Evolutionary conservation across 257 asterid genomes (phyloP), one percentile per base, ranked within the genome.

Genomic region (Solanum megistacrolobum): DNA sequence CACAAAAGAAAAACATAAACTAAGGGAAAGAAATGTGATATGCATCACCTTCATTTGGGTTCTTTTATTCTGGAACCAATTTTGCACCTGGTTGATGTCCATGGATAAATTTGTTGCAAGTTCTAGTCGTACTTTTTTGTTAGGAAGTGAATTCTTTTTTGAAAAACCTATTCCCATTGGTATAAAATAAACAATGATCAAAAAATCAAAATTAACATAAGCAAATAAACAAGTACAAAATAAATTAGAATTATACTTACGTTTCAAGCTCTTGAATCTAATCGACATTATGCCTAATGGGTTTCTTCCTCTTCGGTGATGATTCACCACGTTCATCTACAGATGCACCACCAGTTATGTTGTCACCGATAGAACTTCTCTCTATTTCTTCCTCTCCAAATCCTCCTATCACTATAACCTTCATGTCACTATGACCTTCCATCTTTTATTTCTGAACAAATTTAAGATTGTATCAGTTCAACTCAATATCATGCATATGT

Each of bases 201-300:
- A 38, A 38, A 38, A 38, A 18, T 38, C 20, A 60, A 60, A 46
- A 7, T 39, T 31, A 34, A 34, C 31, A 69, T 68, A 38, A 55
- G 21, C 20, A 20, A 83, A 16, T 35, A 21, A n/a, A 62, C 27
- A 9, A 46, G 58, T 46, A 46, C 20, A 46, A 46, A 46, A 46
- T 13, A 46, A 46, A 46, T 46, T 46, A 46, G 20, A 38, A 38
- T 38, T 38, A 7, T 38, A 38, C 41, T 7, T 38, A 95, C 99
- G 90, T 68, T 90, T 94, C 98, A 27, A 96, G 98, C 65, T 93
- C 98, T 86, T 95, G 98, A 92, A 94, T 94, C 88, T 96, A 98
- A 52, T 85, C 87, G 1, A 90, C 91, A 48, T 90, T 94, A 65
- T 93, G 58, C 58, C 58, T 46, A 46, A 1, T 2, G 20, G 2